A percentile compares a stretch with the other conserved stretches of the same genome.
phyloP scores from a whole-genome alignment of 768 basidiomycete genomes.

The Scleroderma citrinum region DNA sequence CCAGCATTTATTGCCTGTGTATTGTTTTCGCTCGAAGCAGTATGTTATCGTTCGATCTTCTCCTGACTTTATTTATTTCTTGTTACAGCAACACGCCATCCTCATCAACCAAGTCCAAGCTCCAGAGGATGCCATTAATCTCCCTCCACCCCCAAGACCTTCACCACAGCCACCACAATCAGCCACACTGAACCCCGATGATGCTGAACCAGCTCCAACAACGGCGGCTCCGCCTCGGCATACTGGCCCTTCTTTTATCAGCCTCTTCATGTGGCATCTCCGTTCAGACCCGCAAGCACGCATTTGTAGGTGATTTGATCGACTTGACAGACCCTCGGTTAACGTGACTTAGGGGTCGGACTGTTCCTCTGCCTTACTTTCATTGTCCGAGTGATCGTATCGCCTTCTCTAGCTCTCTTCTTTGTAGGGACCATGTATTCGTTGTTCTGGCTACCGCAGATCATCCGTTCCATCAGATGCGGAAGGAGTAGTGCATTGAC shows the following conservation, averaged over 20 bases:
- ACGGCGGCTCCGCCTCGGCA: constrained; percentile 11
- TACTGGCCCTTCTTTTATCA: constrained; percentile 29
- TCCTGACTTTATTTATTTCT: neutral
- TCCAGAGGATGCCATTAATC: constrained; percentile 52
- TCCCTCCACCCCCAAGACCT: constrained; percentile 14
- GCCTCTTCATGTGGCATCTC: constrained; percentile 52
- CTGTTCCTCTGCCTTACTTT: constrained; percentile 65
- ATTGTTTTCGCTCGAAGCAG: constrained; percentile 78
- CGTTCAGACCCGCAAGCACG: constrained; percentile 67
- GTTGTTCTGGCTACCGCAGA: constrained; percentile 82
- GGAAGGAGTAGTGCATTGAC: constrained; percentile 66
- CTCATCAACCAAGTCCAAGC: constrained; percentile 80
- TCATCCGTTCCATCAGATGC: constrained; percentile 66
- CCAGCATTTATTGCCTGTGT: constrained; percentile 82
- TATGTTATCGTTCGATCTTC: constrained; percentile 31
- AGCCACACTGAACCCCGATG: constrained; percentile 4
- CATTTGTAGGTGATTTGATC: constrained; percentile 47
- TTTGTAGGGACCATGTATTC: constrained; percentile 69
- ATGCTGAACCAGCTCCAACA: constrained; percentile 14
- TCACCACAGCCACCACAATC: constrained; percentile 2
- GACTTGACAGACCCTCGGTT: constrained; percentile 4
- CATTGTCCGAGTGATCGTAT: constrained; percentile 68
- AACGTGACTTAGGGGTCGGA: constrained; percentile 46
- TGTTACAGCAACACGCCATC: constrained; percentile 79
- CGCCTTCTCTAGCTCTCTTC: constrained; percentile 57